These are phyloP conservation scores for Otatea glauca DNA, from an alignment of 176 grass and related monocot species.

Conservation along the genomic window DNA sequence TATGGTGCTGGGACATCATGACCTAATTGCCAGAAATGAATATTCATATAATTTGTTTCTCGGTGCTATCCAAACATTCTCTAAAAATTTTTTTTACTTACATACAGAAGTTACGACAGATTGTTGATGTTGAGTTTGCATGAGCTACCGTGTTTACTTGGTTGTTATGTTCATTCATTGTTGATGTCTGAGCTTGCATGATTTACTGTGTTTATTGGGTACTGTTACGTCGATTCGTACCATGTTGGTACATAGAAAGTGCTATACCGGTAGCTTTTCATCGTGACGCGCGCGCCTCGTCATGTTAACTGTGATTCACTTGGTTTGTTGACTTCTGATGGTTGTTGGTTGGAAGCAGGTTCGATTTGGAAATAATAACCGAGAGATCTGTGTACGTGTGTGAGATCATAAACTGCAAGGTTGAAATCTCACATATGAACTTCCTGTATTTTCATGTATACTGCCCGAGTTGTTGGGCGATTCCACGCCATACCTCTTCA, in stretches of 20 bases:
- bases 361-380: no score
- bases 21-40: not conserved
- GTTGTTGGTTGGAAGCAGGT: not conserved
- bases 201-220: not conserved
- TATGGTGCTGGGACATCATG: slow-evolving; percentile 5
- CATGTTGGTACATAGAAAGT: not conserved
- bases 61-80: not conserved
- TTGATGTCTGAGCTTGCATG: not conserved
- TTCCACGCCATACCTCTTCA: no score
- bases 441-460: no score
- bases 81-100: no score
- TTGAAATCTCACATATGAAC: no score
- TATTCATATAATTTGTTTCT: not conserved
- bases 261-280: not conserved
- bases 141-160: not conserved
- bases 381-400: not conserved
- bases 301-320: not conserved
- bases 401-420: no score
- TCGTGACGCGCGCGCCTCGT: not conserved
- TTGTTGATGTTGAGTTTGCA: not conserved
- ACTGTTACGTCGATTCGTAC: not conserved
- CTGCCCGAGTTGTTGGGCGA: no score
- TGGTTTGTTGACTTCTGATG: not conserved
- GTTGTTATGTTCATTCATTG: not conserved
- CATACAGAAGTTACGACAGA: not conserved